Base-by-base conservation (phyloP, 192 early-diverging fungal genomes). In the Allomyces arbusculus region DNA sequence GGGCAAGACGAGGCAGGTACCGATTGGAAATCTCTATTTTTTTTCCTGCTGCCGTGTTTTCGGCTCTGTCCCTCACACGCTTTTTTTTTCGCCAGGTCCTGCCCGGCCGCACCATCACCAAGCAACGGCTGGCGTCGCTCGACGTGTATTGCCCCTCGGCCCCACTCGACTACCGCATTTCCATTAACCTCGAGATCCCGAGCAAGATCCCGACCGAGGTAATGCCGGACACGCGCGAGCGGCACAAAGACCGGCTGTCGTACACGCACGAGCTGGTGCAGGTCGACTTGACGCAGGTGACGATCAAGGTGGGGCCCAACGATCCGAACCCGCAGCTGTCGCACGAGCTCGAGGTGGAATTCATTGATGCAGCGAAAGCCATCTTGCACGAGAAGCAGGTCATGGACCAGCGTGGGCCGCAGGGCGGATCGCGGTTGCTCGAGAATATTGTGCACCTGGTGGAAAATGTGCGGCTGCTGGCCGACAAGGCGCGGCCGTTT, bases 251-350 rank as follows among this genome's bases (percentile, higher is more conserved):
- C 68, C 80, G 93, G 25, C 67, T 96, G 66, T 89, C 87, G 8
- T 96, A 96, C 70, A 76, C 79, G 24, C 89, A 89, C 75, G 83
- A 89, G 64, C 76, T 84, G n/a, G 82, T 91, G 66, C 82, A 83
- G 67, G 80, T 96, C 64, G 93, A 96, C 69, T 76, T 96, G 33
- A 96, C 93, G 0, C 89, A 92, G 73, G 91, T 93, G 40, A 81
- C 75, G 61, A 69, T 40, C 33, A 40, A 40, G 33, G 33, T 40
- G 3, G 33, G 33, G 33, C 33, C 33, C 4, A 40, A 40, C 7
- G 33, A 40, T 7, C 77, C 78, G 6, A 69, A 69, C 19, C 65
- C 62, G 14, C 84, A 84, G 55, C 70, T 87, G 10, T 78, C 80
- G 12, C 91, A 94, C 72, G 91, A 94, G 70, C 76, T 91, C 44